Evolutionary conservation across 371 early-diverging fungal species (phyloP).

Genomic region (Catenaria anguillulae): DNA sequence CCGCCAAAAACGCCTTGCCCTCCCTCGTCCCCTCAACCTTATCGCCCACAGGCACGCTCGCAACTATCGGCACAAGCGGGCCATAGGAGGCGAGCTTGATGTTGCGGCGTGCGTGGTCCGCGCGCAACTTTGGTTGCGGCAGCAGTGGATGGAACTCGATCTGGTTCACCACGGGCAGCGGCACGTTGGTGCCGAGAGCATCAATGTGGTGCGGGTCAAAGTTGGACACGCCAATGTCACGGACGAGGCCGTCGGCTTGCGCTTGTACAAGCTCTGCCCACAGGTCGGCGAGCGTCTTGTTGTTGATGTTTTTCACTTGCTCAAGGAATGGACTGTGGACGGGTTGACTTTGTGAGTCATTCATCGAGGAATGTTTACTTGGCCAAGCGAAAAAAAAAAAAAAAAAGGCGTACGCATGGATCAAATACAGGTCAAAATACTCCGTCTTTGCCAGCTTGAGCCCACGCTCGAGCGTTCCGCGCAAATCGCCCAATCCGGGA

Average conservation of each 20-base stretch:
- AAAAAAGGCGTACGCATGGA: constrained; percentile 24
- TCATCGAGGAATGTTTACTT: constrained; percentile 18
- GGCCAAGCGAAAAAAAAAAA: constrained; percentile 32
- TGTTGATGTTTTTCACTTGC: constrained; percentile 12
- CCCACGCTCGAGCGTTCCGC: background rate
- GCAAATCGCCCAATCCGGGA: background rate
- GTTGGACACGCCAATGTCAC: constrained; percentile 42
- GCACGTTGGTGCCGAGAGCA: constrained; percentile 20
- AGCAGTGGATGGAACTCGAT: constrained; percentile 53
- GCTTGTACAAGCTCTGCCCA: constrained; percentile 30
- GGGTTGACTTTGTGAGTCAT: too few relatives aligned
- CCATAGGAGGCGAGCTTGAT: background rate
- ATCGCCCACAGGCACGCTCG: background rate
- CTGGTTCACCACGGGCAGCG: constrained; percentile 38
- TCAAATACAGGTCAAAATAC: constrained; percentile 58
- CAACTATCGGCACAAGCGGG: background rate
- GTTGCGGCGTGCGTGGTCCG: constrained; percentile 20
- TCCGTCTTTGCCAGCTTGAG: constrained; percentile 13
- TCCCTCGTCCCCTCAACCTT: background rate
- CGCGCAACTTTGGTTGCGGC: constrained; percentile 33
- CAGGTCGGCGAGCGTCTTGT: constrained; percentile 14
- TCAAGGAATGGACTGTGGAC: constrained; percentile 19
- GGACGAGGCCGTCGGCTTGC: constrained; percentile 22
- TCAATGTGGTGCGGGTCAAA: constrained; percentile 22
- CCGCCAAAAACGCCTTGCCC: background rate